These are phyloP conservation scores for Aspergillus tanneri DNA, from an alignment of 2,329 filamentous ascomycete genomes.

Conservation along the genomic window DNA sequence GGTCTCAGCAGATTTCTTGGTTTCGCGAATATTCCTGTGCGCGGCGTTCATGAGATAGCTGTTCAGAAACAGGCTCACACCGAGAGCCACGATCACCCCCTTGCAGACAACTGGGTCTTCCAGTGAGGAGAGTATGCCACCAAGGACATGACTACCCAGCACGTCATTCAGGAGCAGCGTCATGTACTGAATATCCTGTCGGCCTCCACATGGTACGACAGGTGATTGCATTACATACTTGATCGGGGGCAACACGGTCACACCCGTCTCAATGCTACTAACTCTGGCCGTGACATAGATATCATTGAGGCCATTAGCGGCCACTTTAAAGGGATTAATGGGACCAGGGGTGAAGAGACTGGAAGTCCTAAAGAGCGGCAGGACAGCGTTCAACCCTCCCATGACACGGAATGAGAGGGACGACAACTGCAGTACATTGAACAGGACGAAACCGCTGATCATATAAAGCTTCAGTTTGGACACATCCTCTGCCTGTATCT, in stretches of 20 bases:
- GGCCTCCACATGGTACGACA: not conserved
- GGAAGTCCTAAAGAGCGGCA: too few relatives aligned
- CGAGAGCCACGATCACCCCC: not conserved
- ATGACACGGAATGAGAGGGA: too few relatives aligned
- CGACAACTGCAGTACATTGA: constrained; percentile 2
- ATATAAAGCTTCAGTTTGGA: not conserved
- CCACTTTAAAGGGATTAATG: not conserved
- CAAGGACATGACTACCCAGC: too few relatives aligned
- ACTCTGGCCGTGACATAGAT: not conserved
- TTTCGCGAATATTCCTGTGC: not conserved
- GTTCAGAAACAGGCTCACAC: constrained; percentile 1
- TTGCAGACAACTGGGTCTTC: not conserved
- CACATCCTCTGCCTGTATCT: not conserved
- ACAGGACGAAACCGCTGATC: constrained; percentile 1
- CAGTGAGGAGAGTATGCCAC: too few relatives aligned
- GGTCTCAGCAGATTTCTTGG: not conserved
- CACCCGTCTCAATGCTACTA: not conserved
- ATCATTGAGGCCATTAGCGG: not conserved
- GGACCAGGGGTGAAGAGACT: too few relatives aligned
- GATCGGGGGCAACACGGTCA: not conserved
- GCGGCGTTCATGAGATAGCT: constrained; percentile 3
- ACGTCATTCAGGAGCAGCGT: not conserved
- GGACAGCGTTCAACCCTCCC: not conserved
- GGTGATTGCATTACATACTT: not conserved
- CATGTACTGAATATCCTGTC: not conserved